These are phyloP conservation scores for Beauveria brongniartii DNA, from an alignment of 2,329 filamentous ascomycete species.

Conservation along the genomic window DNA sequence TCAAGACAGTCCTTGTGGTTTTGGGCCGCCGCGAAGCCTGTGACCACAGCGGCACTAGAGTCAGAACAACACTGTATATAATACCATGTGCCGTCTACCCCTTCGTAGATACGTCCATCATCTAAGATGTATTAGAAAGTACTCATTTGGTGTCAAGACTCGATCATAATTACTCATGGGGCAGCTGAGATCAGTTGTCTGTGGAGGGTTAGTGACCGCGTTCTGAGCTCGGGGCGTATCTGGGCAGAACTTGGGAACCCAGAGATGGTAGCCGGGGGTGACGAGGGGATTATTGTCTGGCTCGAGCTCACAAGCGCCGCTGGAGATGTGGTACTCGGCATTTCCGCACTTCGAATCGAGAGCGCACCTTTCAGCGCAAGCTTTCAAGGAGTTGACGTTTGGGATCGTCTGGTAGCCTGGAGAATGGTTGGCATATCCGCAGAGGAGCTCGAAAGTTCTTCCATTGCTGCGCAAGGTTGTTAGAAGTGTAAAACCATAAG, in stretches of 20 bases:
- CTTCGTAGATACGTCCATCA: conserved; percentile 14
- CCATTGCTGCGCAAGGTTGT: not conserved
- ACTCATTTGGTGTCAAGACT: not conserved
- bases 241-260: not conserved
- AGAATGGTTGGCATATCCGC: not conserved
- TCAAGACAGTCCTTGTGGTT: conserved; percentile 12
- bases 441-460: not conserved
- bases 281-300: not conserved
- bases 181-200: not conserved
- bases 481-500: not conserved
- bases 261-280: not conserved
- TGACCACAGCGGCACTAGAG: conserved; percentile 7
- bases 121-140: not conserved
- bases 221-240: not conserved
- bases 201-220: not conserved
- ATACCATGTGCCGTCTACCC: conserved; percentile 15
- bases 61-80: conserved; percentile 14
- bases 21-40: conserved; percentile 3
- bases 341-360: not conserved
- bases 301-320: not conserved
- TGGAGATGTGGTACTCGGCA: not conserved
- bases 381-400: not conserved
- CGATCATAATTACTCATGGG: not conserved
- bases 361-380: not conserved
- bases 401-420: not conserved